phyloP scores from a whole-genome alignment of 2,329 filamentous ascomycete genomes.

The Graphilbum fragrans region DNA sequence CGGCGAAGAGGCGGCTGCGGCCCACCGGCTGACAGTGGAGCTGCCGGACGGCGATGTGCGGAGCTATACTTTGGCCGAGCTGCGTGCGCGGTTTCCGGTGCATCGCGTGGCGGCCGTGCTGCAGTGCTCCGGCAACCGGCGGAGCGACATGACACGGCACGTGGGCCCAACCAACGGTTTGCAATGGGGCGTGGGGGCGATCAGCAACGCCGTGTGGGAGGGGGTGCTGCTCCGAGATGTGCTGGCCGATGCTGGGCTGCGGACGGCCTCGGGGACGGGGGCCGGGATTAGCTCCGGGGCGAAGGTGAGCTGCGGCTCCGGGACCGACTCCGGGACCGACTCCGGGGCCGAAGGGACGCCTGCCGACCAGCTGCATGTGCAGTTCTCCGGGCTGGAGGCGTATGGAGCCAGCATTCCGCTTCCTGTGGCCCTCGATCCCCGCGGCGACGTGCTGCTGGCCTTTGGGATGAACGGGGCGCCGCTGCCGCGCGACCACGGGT shows the following conservation, averaged over 20 bases:
- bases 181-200: constrained; percentile 47
- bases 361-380: constrained; percentile 40
- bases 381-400: constrained; percentile 46
- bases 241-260: constrained; percentile 41
- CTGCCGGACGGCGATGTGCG: constrained; percentile 39
- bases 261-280: too few species aligned
- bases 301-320: background rate
- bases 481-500: constrained; percentile 54
- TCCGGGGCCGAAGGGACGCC: constrained; percentile 12
- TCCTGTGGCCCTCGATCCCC: constrained; percentile 42
- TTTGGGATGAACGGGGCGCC: constrained; percentile 55
- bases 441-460: constrained; percentile 53
- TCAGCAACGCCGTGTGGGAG: constrained; percentile 47
- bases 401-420: constrained; percentile 52
- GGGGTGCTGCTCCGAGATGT: constrained; percentile 44
- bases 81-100: constrained; percentile 36
- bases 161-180: constrained; percentile 40
- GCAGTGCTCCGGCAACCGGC: constrained; percentile 50
- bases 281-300: background rate
- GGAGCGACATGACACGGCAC: constrained; percentile 43
- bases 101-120: constrained; percentile 41
- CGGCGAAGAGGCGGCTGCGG: constrained; percentile 19
- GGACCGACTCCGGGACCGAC: constrained; percentile 3
- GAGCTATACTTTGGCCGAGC: constrained; percentile 40
- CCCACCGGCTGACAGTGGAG: constrained; percentile 43